Evolutionary conservation across 2,329 filamentous ascomycete species (phyloP), one percentile per base, ranked within the genome.

Genomic region (Sarocladium kiliense): DNA sequence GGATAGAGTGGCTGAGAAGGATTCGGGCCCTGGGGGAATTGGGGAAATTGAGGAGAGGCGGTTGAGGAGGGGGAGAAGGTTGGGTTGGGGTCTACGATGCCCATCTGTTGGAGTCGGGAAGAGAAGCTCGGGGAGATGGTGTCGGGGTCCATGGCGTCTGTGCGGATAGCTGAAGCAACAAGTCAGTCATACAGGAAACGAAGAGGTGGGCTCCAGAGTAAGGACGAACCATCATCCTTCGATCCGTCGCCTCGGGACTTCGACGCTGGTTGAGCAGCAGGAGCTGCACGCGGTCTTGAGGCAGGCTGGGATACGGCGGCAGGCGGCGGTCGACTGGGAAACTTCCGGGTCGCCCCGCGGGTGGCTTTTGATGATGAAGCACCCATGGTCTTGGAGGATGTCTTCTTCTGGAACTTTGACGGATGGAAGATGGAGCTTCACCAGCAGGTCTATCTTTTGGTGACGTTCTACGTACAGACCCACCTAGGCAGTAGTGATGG

Each of bases 31-130:
- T 36, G 32, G 2, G 37, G 26, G 37, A 30, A 41, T n/a, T 60
- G 4, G 55, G 57, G 3, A 30, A 30, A 41, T n/a, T 60, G 4
- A 55, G 57, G 3, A 30, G 61, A 59, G 7, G 72, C 77, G 2
- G 69, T 78, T 7, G 79, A 82, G 1, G 78, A 80, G 23, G 76
- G 70, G 5, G 79, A 82, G 47, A 73, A 76, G 3, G 77, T 80
- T 27, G 80, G 79, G 59, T 77, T 79, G 3, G 80, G 79, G 47
- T 78, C 73, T 9, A 74, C 79, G 27, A 81, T 69, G 62, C 80
- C 80, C 74, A 84, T 81, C 58, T 78, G 68, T 25, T 73, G 73
- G 4, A 84, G 73, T 16, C 80, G 78, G 50, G 68, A 68, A 9
- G 79, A 75, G 65, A 80, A 82, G 58, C 68, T 74, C n/a, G 70